Evolutionary conservation across 2,329 filamentous ascomycete species (phyloP).

Genomic region (Penicillium sp.): DNA sequence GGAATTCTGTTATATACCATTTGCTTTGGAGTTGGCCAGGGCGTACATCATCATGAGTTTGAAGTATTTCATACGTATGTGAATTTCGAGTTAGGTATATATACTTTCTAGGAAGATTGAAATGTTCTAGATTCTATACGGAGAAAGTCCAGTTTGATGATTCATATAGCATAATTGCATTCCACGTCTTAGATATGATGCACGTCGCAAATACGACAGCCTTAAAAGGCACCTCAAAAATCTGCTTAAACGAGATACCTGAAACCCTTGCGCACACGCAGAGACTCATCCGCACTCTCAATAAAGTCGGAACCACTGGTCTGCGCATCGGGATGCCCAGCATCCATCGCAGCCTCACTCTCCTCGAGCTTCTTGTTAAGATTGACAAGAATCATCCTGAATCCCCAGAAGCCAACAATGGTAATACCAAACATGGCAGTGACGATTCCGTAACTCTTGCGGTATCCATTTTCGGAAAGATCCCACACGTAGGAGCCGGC

Average conservation of each 20-base stretch:
- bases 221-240: no score
- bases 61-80: no score
- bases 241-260: conserved; percentile 21
- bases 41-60: no score
- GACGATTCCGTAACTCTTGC: conserved; percentile 66
- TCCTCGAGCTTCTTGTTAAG: conserved; percentile 26
- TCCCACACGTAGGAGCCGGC: conserved; percentile 66
- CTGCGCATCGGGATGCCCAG: background rate
- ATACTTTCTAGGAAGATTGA: no score
- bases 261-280: conserved; percentile 31
- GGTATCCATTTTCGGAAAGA: conserved; percentile 60
- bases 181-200: background rate
- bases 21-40: no score
- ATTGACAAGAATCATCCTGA: conserved; percentile 49
- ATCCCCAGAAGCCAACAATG: conserved; percentile 46
- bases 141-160: background rate
- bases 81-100: no score
- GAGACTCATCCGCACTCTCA: conserved; percentile 20
- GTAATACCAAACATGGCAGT: conserved; percentile 65
- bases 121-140: no score
- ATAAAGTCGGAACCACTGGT: conserved; percentile 11
- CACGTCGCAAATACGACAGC: background rate
- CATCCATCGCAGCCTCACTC: conserved; percentile 14
- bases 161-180: background rate
- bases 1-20: no score